These are phyloP conservation scores for Microglena sp. DNA, from an alignment of 139 green algal genomes.

Conservation along the genomic window DNA sequence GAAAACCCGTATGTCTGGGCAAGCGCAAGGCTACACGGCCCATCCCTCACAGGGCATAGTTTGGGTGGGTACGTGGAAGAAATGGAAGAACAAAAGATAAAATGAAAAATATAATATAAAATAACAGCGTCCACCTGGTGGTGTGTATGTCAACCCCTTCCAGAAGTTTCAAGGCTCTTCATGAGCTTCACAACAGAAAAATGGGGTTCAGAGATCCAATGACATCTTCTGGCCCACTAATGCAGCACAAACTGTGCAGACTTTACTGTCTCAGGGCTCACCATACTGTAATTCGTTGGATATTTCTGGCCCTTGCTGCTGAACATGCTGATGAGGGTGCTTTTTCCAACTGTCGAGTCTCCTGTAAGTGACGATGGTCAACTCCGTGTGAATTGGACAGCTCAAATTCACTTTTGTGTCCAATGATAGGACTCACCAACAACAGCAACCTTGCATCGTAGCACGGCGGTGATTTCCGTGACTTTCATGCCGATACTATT, in stretches of 20 bases:
- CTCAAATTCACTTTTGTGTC: background rate
- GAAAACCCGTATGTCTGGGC: no score
- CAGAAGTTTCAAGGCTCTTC: background rate
- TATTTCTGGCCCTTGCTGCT: slow-evolving; percentile 32
- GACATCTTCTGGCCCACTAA: background rate
- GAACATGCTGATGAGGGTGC: slow-evolving; percentile 31
- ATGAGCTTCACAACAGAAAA: background rate
- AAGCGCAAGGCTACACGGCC: no score
- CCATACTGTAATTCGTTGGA: slow-evolving; percentile 30
- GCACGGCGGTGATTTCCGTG: slow-evolving; percentile 21
- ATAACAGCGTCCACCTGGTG: background rate
- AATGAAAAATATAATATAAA: background rate
- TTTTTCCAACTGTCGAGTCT: slow-evolving; percentile 25
- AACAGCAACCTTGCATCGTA: slow-evolving; percentile 38
- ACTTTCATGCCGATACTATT: slow-evolving; percentile 13
- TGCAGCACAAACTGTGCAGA: background rate
- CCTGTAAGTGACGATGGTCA: slow-evolving; percentile 11
- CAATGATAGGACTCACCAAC: slow-evolving; percentile 19
- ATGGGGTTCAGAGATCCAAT: background rate
- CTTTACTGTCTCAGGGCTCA: slow-evolving; percentile 8
- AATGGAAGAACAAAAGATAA: no score
- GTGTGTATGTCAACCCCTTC: background rate
- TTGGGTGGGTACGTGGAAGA: no score
- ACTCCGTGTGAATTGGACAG: background rate
- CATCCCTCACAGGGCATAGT: no score